phyloP scores from a whole-genome alignment of 1,284 basidiomycete species.

The Boletus mariae region DNA sequence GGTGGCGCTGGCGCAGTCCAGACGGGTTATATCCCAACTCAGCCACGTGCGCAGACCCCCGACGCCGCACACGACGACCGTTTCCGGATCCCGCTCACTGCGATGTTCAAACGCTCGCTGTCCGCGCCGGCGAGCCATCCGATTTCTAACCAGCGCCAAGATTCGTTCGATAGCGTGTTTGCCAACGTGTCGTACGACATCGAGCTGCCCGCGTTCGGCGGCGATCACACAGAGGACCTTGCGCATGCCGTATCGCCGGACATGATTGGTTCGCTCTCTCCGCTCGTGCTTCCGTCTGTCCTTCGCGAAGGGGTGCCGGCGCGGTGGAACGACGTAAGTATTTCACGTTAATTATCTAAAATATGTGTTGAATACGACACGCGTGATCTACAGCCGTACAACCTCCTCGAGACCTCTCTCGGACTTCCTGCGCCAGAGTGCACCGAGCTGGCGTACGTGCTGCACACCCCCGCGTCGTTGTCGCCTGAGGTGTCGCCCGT shows the following conservation, averaged over 20 bases:
- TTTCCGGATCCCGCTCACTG: slow-evolving; percentile 49
- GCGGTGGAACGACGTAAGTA: slow-evolving; percentile 36
- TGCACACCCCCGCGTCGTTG: slow-evolving; percentile 18
- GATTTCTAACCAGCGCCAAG: slow-evolving; percentile 16
- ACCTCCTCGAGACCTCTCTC: slow-evolving; percentile 33
- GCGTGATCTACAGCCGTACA: slow-evolving; percentile 27
- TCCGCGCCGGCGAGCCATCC: slow-evolving; percentile 46
- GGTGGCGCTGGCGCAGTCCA: slow-evolving; percentile 3
- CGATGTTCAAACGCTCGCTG: slow-evolving; percentile 57
- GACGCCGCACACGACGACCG: slow-evolving; percentile 31
- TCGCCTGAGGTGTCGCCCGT: slow-evolving; percentile 23
- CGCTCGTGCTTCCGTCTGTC: slow-evolving; percentile 30
- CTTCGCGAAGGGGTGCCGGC: slow-evolving; percentile 30
- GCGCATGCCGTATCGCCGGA: slow-evolving; percentile 20
- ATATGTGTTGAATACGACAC: slow-evolving; percentile 15
- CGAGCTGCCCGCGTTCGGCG: slow-evolving; percentile 16
- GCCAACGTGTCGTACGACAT: slow-evolving; percentile 33
- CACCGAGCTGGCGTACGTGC: slow-evolving; percentile 21
- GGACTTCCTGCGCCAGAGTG: slow-evolving; percentile 28
- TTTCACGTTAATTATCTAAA: slow-evolving; percentile 9
- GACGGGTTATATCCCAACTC: slow-evolving; percentile 10
- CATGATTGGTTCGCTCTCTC: slow-evolving; percentile 26
- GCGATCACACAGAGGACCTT: slow-evolving; percentile 24
- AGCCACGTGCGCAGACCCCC: slow-evolving; percentile 32
- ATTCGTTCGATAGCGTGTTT: slow-evolving; percentile 29